Conservation (phyloP, 257 asterid species). For the Plantago elongata region DNA sequence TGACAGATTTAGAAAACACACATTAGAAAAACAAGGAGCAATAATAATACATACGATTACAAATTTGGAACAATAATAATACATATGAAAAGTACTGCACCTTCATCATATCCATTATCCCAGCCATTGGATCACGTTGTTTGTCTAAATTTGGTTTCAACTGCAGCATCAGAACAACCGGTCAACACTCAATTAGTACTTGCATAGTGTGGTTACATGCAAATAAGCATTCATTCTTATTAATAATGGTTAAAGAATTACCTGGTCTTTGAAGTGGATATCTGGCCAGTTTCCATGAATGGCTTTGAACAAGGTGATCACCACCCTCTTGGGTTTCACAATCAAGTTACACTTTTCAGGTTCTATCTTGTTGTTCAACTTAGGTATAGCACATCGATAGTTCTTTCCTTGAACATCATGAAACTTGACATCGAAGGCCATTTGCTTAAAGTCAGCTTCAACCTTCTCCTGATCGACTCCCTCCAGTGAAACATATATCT, state of each 20-base stretch:
- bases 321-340: constrained; percentile 72
- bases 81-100: constrained; percentile 26
- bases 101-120: constrained; percentile 93
- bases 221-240: background rate
- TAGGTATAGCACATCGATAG: constrained; percentile 73
- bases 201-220: background rate
- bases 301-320: constrained; percentile 59
- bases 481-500: constrained; percentile 80
- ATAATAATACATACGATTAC: background rate
- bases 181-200: constrained; percentile 1
- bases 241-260: constrained; percentile 20
- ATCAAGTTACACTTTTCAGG: constrained; percentile 75
- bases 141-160: constrained; percentile 62
- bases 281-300: constrained; percentile 80
- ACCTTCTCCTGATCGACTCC: constrained; percentile 76
- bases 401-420: constrained; percentile 81
- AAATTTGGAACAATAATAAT: background rate
- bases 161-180: constrained; percentile 28
- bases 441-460: constrained; percentile 60
- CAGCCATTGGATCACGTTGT: constrained; percentile 84
- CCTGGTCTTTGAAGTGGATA: constrained; percentile 87
- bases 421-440: constrained; percentile 64
- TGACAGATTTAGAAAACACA: background rate
- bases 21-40: background rate
- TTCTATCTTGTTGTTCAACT: constrained; percentile 64